Evolutionary conservation across 352 stramenopile genomes (phyloP).

Genomic region (Phytophthora foliorum): DNA sequence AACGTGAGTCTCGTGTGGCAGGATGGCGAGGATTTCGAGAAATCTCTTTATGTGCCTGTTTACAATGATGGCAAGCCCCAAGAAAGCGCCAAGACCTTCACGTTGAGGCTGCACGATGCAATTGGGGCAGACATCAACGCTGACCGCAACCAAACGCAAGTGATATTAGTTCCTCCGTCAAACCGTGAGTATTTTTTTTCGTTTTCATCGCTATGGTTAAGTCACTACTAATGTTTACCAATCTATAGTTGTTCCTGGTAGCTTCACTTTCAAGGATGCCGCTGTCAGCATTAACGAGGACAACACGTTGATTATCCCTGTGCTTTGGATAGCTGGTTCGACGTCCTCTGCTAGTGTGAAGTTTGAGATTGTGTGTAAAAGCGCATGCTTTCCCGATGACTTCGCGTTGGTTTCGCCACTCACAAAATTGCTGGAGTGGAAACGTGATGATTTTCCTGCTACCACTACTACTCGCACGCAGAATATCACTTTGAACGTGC

Average conservation of each 20-base stretch:
- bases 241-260: constrained; percentile 54
- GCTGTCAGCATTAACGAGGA: constrained; percentile 48
- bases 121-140: constrained; percentile 64
- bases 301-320: constrained; percentile 49
- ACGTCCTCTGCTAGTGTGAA: constrained; percentile 50
- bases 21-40: constrained; percentile 74
- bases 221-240: not conserved
- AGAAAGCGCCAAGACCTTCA: constrained; percentile 61
- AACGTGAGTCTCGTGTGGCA: constrained; percentile 85
- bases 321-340: constrained; percentile 69
- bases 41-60: constrained; percentile 69
- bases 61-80: constrained; percentile 70
- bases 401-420: constrained; percentile 50
- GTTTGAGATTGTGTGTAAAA: constrained; percentile 60
- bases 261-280: constrained; percentile 59
- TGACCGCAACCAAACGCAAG: constrained; percentile 50
- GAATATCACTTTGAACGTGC: constrained; percentile 56
- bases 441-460: constrained; percentile 33
- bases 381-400: constrained; percentile 52
- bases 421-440: constrained; percentile 53
- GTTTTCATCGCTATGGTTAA: not conserved
- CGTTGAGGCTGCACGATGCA: constrained; percentile 66
- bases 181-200: constrained; percentile 49
- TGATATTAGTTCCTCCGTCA: constrained; percentile 58
- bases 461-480: constrained; percentile 30